Evolutionary conservation across 1,284 basidiomycete genomes (phyloP).

Genomic region (Cystobasidium pallidum): DNA sequence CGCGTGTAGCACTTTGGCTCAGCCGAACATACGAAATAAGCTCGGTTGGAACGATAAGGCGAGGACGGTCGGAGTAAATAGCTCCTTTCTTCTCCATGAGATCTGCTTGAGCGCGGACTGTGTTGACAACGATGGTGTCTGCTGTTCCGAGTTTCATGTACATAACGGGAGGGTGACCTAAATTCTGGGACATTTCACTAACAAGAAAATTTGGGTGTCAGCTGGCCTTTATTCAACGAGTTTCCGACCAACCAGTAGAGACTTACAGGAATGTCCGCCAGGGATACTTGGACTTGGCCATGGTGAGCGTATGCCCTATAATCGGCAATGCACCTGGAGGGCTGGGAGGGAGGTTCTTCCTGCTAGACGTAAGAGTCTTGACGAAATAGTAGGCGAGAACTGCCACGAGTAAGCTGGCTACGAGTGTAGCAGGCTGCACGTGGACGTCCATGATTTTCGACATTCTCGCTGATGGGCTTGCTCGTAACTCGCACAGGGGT

Average conservation of each 20-base stretch:
- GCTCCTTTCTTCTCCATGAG: slow-evolving; percentile 39
- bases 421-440: background rate
- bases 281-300: background rate
- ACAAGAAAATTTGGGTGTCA: background rate
- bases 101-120: slow-evolving; percentile 10
- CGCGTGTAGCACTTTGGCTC: background rate
- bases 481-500: too few species aligned
- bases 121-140: slow-evolving; percentile 27
- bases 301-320: background rate
- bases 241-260: background rate
- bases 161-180: slow-evolving; percentile 5
- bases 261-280: background rate
- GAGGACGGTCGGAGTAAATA: background rate
- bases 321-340: background rate
- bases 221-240: background rate
- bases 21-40: slow-evolving; percentile 40
- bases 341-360: background rate
- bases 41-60: background rate
- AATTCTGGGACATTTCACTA: background rate
- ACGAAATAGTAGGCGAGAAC: background rate
- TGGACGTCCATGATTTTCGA: background rate
- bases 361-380: background rate
- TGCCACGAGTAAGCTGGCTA: background rate
- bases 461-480: background rate
- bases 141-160: slow-evolving; percentile 28